Percentiles rank a stretch among this genome's conserved stretches.
phyloP scores from a whole-genome alignment of 768 basidiomycete genomes.

The Lepiota subincarnata region DNA sequence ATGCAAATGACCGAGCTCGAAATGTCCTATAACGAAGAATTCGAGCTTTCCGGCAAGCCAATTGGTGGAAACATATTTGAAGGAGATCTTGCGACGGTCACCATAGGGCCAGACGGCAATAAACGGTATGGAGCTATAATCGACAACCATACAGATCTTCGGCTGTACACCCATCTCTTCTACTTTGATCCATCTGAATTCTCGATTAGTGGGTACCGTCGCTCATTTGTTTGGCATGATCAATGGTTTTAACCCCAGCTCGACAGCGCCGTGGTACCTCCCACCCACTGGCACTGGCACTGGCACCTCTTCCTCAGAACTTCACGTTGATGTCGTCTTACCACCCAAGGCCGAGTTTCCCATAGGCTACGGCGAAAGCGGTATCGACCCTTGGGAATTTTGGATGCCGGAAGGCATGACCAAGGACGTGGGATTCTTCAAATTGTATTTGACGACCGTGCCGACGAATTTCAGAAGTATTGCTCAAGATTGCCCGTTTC shows the following conservation, averaged over 20 bases:
- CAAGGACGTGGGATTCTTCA: slow-evolving; percentile 39
- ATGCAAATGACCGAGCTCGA: slow-evolving; percentile 29
- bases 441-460: slow-evolving; percentile 35
- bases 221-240: background rate
- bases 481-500: slow-evolving; percentile 17
- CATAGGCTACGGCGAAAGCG: slow-evolving; percentile 39
- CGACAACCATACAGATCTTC: slow-evolving; percentile 26
- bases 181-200: slow-evolving; percentile 40
- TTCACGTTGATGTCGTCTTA: slow-evolving; percentile 22
- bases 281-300: slow-evolving; percentile 27
- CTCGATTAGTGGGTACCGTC: slow-evolving; percentile 26
- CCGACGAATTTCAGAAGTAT: slow-evolving; percentile 32
- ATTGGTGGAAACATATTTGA: slow-evolving; percentile 25
- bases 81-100: slow-evolving; percentile 22
- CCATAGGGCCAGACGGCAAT: slow-evolving; percentile 16
- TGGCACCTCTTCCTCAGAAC: slow-evolving; percentile 19
- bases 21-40: slow-evolving; percentile 17
- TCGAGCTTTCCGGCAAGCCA: slow-evolving; percentile 18
- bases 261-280: slow-evolving; percentile 18
- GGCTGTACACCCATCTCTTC: slow-evolving; percentile 36
- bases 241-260: background rate
- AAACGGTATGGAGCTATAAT: slow-evolving; percentile 23
- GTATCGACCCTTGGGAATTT: slow-evolving; percentile 28
- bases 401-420: slow-evolving; percentile 24
- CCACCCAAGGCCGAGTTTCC: slow-evolving; percentile 23